Evolutionary conservation across 441 rosid species (phyloP).

Genomic region (Dalechampia spathulata): DNA sequence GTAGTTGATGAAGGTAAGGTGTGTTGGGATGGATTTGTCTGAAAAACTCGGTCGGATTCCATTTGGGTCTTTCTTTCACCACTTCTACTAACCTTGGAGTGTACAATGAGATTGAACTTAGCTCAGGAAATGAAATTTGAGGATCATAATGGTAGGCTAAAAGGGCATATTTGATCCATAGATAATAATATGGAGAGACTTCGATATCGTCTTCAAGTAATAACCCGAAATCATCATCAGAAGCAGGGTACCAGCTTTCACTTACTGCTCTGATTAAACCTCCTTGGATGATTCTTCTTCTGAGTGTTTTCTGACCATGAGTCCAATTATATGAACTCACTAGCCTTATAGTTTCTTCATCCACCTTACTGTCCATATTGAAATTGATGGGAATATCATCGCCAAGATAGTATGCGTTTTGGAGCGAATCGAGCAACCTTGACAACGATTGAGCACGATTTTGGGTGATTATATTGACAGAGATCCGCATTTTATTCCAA

Average conservation of each 20-base stretch:
- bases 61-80: conserved; percentile 87
- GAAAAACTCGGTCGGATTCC: conserved; percentile 89
- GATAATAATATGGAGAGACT: conserved; percentile 89
- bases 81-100: conserved; percentile 86
- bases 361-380: conserved; percentile 93
- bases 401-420: conserved; percentile 64
- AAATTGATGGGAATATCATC: conserved; percentile 86
- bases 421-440: conserved; percentile 72
- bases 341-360: conserved; percentile 66
- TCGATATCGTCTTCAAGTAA: conserved; percentile 92
- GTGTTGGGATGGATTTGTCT: conserved; percentile 77
- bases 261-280: conserved; percentile 97
- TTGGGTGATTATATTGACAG: conserved; percentile 88
- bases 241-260: conserved; percentile 97
- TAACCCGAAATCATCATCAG: conserved; percentile 85
- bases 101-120: conserved; percentile 84
- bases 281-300: conserved; percentile 96
- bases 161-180: conserved; percentile 93
- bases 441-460: conserved; percentile 60
- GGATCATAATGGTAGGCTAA: conserved; percentile 92
- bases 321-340: conserved; percentile 81
- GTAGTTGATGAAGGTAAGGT: conserved; percentile 90
- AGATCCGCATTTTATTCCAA: conserved; percentile 88
- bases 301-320: conserved; percentile 74
- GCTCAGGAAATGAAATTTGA: conserved; percentile 73